Percentiles rank a stretch among this genome's conserved stretches.
phyloP scores from a whole-genome alignment of 108 stramenopile species.

The Stephanodiscus triporus region DNA sequence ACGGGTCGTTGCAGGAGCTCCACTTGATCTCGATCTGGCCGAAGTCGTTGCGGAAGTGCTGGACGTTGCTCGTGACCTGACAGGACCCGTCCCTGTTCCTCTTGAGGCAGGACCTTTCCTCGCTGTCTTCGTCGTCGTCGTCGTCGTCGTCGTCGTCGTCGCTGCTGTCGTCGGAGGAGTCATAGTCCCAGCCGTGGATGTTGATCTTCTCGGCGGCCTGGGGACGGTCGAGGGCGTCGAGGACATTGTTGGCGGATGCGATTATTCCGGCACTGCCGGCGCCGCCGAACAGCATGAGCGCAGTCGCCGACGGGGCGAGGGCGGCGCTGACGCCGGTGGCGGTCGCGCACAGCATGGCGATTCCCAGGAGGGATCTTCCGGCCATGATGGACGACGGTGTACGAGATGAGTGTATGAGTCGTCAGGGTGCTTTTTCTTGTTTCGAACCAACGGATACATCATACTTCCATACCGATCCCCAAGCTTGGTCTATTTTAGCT shows the following conservation, averaged over 20 bases:
- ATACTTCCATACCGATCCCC: too few species aligned
- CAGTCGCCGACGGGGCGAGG: background rate
- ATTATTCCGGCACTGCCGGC: background rate
- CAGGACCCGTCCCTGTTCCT: slow-evolving; percentile 29
- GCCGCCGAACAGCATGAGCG: background rate
- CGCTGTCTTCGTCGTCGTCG: slow-evolving; percentile 9
- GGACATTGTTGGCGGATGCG: slow-evolving; percentile 2
- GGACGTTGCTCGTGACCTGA: slow-evolving; percentile 31
- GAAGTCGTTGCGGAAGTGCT: slow-evolving; percentile 49
- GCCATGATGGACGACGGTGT: background rate
- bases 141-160: slow-evolving; percentile 16
- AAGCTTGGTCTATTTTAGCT: too few species aligned
- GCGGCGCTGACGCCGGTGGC: slow-evolving; percentile 3
- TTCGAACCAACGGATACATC: too few species aligned
- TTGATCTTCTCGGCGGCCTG: slow-evolving; percentile 39
- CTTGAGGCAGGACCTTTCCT: slow-evolving; percentile 18
- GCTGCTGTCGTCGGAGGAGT: slow-evolving; percentile 15
- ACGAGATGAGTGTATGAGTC: too few species aligned
- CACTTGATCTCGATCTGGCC: slow-evolving; percentile 46
- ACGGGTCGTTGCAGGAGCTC: slow-evolving; percentile 43
- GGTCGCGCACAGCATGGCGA: background rate
- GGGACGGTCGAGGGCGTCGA: slow-evolving; percentile 41
- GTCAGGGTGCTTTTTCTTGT: too few species aligned
- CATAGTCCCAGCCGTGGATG: slow-evolving; percentile 23
- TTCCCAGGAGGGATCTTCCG: slow-evolving; percentile 2